phyloP scores from a whole-genome alignment of 2,329 filamentous ascomycete species.

The Venturiaceae sp. region DNA sequence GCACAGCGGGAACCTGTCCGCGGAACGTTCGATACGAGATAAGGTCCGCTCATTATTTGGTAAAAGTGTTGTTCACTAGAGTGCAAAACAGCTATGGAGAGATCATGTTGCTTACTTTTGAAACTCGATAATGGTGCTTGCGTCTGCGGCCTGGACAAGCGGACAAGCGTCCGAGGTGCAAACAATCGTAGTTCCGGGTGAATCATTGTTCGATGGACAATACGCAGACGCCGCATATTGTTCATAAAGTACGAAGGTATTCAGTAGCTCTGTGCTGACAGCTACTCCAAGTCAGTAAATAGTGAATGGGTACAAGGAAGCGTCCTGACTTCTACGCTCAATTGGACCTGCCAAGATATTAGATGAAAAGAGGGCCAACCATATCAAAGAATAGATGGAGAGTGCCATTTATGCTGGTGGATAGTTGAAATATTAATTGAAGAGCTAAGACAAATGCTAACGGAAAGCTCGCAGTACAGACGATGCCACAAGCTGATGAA shows the following conservation, averaged over 20 bases:
- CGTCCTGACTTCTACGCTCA: neutral
- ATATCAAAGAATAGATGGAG: neutral
- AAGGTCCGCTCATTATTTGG: neutral
- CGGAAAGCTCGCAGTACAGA: neutral
- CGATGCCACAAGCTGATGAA: neutral
- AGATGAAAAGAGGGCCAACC: neutral
- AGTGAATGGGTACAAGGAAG: neutral
- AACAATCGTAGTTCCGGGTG: slow-evolving; percentile 11
- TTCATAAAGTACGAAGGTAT: slow-evolving; percentile 14
- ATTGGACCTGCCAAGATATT: neutral
- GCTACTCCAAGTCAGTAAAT: neutral
- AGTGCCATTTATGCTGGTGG: neutral
- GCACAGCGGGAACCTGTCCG: neutral
- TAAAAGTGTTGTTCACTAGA: neutral
- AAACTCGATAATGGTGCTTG: slow-evolving; percentile 12
- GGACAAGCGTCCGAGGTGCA: slow-evolving; percentile 39
- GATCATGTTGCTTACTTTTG: slow-evolving; percentile 1
- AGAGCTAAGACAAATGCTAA: neutral
- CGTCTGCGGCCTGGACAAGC: slow-evolving; percentile 39
- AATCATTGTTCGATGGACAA: slow-evolving; percentile 38
- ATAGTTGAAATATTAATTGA: neutral
- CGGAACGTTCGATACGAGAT: neutral
- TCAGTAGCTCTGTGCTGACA: neutral
- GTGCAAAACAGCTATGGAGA: neutral
- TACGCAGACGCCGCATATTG: slow-evolving; percentile 46